phyloP scores from a whole-genome alignment of 345 rosid species.

The Geranium rotundifolium region DNA sequence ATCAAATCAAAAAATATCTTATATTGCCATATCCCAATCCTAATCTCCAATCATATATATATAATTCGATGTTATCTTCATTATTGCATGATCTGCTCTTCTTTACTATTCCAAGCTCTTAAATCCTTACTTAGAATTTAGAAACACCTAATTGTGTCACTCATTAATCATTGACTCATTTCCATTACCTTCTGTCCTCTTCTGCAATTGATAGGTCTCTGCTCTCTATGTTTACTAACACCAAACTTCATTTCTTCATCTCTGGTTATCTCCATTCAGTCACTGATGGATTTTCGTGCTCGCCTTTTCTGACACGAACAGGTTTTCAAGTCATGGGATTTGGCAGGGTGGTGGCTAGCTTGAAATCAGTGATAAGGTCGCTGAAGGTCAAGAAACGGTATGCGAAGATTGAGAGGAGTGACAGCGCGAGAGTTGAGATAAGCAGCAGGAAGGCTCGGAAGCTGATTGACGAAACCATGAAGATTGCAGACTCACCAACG shows the following conservation, averaged over 20 bases:
- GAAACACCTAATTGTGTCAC: too few relatives aligned
- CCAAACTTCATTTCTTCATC: not conserved
- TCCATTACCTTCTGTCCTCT: not conserved
- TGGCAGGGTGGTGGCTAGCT: constrained; percentile 36
- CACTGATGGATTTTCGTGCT: not conserved
- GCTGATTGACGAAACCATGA: constrained; percentile 56
- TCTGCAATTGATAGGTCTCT: not conserved
- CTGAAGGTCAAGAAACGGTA: constrained; percentile 52
- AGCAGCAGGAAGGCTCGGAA: constrained; percentile 74
- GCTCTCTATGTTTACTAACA: not conserved
- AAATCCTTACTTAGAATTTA: too few relatives aligned
- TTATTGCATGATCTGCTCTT: too few relatives aligned
- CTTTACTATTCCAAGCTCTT: too few relatives aligned
- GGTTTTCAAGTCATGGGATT: constrained; percentile 36
- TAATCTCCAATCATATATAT: too few relatives aligned
- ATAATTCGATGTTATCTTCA: too few relatives aligned
- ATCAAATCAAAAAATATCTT: too few relatives aligned
- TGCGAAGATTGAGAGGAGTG: constrained; percentile 83
- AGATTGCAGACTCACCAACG: constrained; percentile 68
- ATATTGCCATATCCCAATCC: too few relatives aligned
- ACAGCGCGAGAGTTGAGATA: constrained; percentile 81
- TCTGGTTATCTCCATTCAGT: too few relatives aligned
- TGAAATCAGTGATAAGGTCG: constrained; percentile 56
- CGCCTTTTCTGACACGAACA: not conserved
- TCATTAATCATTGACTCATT: too few relatives aligned